Evolutionary conservation across 768 basidiomycete species (phyloP).

Genomic region (Suillus subaureus): DNA sequence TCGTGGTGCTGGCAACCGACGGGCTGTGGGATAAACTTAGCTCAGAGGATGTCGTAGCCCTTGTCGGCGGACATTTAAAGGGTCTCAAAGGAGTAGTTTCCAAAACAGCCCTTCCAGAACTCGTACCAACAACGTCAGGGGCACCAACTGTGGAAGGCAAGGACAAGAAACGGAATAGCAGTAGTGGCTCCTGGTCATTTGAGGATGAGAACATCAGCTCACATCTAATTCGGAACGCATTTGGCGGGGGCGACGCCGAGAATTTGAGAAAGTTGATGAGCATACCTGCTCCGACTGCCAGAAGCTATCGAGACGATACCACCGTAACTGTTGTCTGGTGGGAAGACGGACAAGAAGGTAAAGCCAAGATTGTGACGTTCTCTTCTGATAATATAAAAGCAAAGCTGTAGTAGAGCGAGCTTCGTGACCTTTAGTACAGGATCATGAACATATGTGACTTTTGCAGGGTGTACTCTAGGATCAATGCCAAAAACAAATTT

Average conservation of each 20-base stretch:
- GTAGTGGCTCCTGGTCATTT: constrained; percentile 71
- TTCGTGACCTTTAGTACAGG: constrained; percentile 8
- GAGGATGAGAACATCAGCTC: constrained; percentile 76
- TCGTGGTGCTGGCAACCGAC: constrained; percentile 90
- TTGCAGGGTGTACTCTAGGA: constrained; percentile 6
- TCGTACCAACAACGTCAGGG: constrained; percentile 59
- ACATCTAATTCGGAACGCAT: constrained; percentile 89
- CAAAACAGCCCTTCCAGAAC: constrained; percentile 54
- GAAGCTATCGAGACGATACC: constrained; percentile 81
- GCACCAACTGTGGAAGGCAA: constrained; percentile 67
- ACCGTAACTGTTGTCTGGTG: constrained; percentile 87
- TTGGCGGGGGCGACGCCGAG: constrained; percentile 75
- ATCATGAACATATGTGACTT: background rate
- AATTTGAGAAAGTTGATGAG: constrained; percentile 66
- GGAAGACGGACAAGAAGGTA: constrained; percentile 64
- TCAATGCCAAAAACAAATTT: constrained; percentile 10
- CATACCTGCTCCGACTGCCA: constrained; percentile 79
- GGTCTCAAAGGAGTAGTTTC: constrained; percentile 68
- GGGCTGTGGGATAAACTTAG: constrained; percentile 74
- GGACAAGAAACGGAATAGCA: constrained; percentile 38
- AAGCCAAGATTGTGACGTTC: constrained; percentile 36
- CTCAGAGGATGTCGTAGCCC: constrained; percentile 84
- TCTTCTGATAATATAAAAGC: constrained; percentile 39
- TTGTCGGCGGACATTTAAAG: constrained; percentile 80
- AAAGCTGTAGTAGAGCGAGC: constrained; percentile 45